Conservation (phyloP, 108 stramenopile genomes). For the Skeletonema marinoi region DNA sequence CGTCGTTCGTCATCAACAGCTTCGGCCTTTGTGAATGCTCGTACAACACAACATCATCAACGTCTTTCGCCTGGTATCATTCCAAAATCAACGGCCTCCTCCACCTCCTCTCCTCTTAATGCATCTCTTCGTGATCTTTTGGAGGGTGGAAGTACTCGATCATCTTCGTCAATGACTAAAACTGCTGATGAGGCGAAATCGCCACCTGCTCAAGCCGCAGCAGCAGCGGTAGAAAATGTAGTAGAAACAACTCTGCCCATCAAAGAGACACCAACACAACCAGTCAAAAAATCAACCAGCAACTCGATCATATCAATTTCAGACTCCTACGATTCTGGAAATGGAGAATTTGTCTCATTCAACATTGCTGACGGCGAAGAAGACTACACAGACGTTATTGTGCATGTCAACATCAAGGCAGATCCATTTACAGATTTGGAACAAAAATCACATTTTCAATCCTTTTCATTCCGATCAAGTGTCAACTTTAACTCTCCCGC, state of each 20-base stretch:
- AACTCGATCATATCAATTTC: conserved; percentile 53
- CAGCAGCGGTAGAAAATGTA: neutral
- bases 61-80: too few relatives aligned
- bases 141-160: neutral
- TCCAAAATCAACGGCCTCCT: neutral
- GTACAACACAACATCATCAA: neutral
- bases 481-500: conserved; percentile 9
- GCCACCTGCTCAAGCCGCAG: neutral
- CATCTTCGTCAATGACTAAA: neutral
- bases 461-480: conserved; percentile 63
- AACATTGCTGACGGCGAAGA: conserved; percentile 5
- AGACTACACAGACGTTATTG: conserved; percentile 26
- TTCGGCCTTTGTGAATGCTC: neutral
- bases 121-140: neutral
- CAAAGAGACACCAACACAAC: neutral
- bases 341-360: conserved; percentile 56
- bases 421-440: conserved; percentile 74
- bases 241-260: neutral
- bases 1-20: neutral
- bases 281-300: neutral
- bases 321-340: conserved; percentile 75
- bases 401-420: conserved; percentile 59
- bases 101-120: neutral
- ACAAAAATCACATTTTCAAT: conserved; percentile 66
- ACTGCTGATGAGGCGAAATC: neutral